Evolutionary conservation across 768 basidiomycete genomes (phyloP).

Genomic region (Lactifluus pinguis): DNA sequence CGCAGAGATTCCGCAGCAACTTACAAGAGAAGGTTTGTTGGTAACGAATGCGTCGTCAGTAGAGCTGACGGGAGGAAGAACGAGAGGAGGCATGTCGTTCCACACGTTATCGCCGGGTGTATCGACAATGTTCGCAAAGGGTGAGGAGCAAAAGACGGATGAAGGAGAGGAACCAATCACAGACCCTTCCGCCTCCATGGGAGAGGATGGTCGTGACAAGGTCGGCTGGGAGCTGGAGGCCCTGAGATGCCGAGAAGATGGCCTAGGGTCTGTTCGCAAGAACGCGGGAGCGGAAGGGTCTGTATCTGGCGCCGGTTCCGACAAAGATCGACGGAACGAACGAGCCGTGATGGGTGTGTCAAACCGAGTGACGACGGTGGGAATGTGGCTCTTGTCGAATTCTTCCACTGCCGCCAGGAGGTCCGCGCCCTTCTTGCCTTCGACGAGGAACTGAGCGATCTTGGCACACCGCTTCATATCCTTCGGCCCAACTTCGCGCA

Average conservation of each 20-base stretch:
- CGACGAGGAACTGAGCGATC: conserved; percentile 51
- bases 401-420: conserved; percentile 29
- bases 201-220: conserved; percentile 9
- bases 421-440: conserved; percentile 33
- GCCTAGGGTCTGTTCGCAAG: conserved; percentile 10
- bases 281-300: conserved; percentile 24
- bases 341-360: conserved; percentile 67
- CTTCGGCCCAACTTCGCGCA: conserved; percentile 54
- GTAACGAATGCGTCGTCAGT: conserved; percentile 2
- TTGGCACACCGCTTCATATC: conserved; percentile 56
- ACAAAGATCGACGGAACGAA: conserved; percentile 59
- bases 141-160: conserved; percentile 1
- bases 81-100: conserved; percentile 19
- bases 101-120: not conserved
- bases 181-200: not conserved
- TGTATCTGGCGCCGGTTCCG: conserved; percentile 38
- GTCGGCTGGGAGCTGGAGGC: conserved; percentile 19
- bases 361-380: conserved; percentile 61
- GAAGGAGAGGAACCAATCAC: not conserved
- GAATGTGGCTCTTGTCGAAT: conserved; percentile 40
- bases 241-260: conserved; percentile 11
- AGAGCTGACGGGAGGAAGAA: conserved; percentile 6
- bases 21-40: conserved; percentile 19
- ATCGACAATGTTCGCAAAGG: conserved; percentile 4
- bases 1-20: not conserved